Evolutionary conservation across 2,329 filamentous ascomycete genomes (phyloP).

Genomic region (Byssochlamys sp.): DNA sequence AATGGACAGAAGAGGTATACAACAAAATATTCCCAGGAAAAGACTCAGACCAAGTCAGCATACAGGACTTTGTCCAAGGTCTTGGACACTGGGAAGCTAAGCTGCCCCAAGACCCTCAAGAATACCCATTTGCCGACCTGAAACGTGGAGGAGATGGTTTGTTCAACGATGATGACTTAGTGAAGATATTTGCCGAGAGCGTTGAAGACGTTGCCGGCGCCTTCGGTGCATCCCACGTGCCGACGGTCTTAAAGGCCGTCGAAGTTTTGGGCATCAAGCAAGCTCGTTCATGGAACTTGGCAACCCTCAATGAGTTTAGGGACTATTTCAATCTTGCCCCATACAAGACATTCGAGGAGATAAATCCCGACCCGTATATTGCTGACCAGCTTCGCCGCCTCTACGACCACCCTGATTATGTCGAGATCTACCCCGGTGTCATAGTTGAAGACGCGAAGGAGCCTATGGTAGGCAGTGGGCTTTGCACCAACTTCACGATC

Average conservation of each 20-base stretch:
- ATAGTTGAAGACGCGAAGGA: slow-evolving; percentile 49
- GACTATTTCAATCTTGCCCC: slow-evolving; percentile 12
- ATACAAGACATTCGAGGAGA: slow-evolving; percentile 43
- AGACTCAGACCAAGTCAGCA: slow-evolving; percentile 6
- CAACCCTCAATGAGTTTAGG: slow-evolving; percentile 13
- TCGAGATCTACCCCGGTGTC: slow-evolving; percentile 51
- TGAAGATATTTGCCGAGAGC: slow-evolving; percentile 45
- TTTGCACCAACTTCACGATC: slow-evolving; percentile 41
- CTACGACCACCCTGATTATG: slow-evolving; percentile 44
- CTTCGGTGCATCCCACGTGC: slow-evolving; percentile 52
- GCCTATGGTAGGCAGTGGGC: slow-evolving; percentile 38
- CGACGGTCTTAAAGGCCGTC: slow-evolving; percentile 49
- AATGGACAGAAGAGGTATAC: slow-evolving; percentile 51
- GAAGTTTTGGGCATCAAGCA: slow-evolving; percentile 56
- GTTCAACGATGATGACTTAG: slow-evolving; percentile 51
- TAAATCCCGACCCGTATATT: slow-evolving; percentile 43
- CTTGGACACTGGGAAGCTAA: slow-evolving; percentile 33
- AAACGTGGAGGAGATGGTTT: slow-evolving; percentile 41
- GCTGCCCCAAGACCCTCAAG: slow-evolving; percentile 36
- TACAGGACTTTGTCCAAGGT: slow-evolving; percentile 25
- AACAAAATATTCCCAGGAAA: slow-evolving; percentile 35
- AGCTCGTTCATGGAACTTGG: slow-evolving; percentile 48
- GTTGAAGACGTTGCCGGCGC: slow-evolving; percentile 53
- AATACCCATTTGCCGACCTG: slow-evolving; percentile 42
- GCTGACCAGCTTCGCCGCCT: slow-evolving; percentile 36